Percentiles rank a stretch among this genome's conserved stretches.
phyloP scores from a whole-genome alignment of 1,284 basidiomycete genomes.

The Vanrija sp. region DNA sequence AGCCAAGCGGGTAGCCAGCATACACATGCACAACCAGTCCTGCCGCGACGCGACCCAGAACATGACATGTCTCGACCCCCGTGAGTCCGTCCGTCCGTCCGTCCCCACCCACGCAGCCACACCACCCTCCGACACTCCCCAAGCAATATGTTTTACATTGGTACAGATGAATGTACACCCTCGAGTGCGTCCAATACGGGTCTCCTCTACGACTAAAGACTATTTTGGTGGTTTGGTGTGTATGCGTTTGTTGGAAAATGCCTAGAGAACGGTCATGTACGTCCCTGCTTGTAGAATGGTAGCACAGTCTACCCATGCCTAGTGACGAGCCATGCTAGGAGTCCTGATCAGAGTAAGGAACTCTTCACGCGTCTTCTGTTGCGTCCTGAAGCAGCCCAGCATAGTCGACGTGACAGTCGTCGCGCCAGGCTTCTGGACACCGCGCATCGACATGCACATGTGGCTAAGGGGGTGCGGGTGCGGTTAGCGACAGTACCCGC shows the following conservation, averaged over 20 bases:
- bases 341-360: slow-evolving; percentile 41
- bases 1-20: too few relatives aligned
- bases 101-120: neutral
- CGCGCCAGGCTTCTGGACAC: slow-evolving; percentile 96
- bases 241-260: too few relatives aligned
- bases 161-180: slow-evolving; percentile 26
- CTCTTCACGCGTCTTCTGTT: slow-evolving; percentile 96
- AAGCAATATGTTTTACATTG: slow-evolving; percentile 7
- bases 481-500: neutral
- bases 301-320: neutral
- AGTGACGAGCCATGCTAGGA: slow-evolving; percentile 36
- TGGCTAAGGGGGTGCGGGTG: slow-evolving; percentile 68
- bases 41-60: too few relatives aligned
- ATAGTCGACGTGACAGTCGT: slow-evolving; percentile 98
- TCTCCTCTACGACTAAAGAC: neutral
- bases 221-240: neutral
- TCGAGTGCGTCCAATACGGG: neutral
- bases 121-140: neutral
- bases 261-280: neutral
- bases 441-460: slow-evolving; percentile 99
- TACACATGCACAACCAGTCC: too few relatives aligned
- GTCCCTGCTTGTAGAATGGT: neutral
- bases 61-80: too few relatives aligned
- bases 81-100: too few relatives aligned
- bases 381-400: slow-evolving; percentile 94